A percentile compares a stretch with the other conserved stretches of the same genome.
These are phyloP conservation scores for Tillandsia fasciculata DNA, from an alignment of 176 grass and related monocot genomes.

Conservation along the genomic window DNA sequence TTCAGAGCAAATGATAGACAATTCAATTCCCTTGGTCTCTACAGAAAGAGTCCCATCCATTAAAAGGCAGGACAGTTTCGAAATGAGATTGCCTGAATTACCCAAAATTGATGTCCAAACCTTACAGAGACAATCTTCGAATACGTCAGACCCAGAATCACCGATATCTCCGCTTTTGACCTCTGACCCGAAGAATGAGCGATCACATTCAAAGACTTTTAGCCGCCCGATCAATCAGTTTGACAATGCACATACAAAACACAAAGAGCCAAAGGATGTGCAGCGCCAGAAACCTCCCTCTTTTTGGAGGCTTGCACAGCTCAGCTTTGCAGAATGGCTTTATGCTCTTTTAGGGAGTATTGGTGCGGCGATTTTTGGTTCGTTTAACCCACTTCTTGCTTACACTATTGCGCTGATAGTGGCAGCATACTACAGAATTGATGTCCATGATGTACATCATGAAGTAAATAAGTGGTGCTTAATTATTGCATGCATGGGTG, in stretches of 20 bases:
- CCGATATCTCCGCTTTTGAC: constrained; percentile 96
- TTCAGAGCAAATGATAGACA: constrained; percentile 64
- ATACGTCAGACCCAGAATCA: constrained; percentile 89
- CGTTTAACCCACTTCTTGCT: constrained; percentile 94
- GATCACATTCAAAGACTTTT: constrained; percentile 97
- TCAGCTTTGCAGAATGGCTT: constrained; percentile 96
- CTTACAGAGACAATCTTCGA: constrained; percentile 74
- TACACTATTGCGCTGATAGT: constrained; percentile 94
- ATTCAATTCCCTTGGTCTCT: constrained; percentile 38
- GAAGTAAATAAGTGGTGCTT: constrained; percentile 98
- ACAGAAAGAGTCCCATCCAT: constrained; percentile 59
- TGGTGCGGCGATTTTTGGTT: constrained; percentile 95
- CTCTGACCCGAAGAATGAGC: constrained; percentile 92
- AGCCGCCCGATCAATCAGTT: constrained; percentile 69
- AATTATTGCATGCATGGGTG: constrained; percentile 93
- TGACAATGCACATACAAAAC: constrained; percentile 56
- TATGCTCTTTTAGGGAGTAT: constrained; percentile 97
- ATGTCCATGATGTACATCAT: constrained; percentile 45
- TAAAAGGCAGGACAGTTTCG: constrained; percentile 90
- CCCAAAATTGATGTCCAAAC: constrained; percentile 89
- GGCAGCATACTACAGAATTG: constrained; percentile 84
- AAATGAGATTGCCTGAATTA: constrained; percentile 81
- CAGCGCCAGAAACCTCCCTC: constrained; percentile 67
- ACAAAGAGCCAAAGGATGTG: constrained; percentile 44
- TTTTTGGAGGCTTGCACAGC: constrained; percentile 87